Evolutionary conservation across 2,329 filamentous ascomycete species (phyloP), one percentile per base, ranked within the genome.

Genomic region (Claviceps sp.): DNA sequence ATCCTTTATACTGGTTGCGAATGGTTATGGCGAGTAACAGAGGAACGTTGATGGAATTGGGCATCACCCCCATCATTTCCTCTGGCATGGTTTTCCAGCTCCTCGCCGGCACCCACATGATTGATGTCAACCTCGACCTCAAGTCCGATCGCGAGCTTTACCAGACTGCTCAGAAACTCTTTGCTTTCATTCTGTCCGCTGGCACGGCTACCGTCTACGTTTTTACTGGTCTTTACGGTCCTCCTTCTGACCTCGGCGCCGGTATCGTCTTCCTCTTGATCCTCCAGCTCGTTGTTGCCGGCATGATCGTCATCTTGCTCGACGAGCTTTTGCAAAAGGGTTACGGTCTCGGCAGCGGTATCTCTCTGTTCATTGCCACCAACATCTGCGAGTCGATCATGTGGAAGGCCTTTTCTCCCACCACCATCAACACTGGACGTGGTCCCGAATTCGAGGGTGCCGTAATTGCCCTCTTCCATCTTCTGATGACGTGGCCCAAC

Each of bases 61-160:
- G 90, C 77, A 93, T 97, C 63, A 95, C 93, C 24, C 94, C 94
- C 63, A 98, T 98, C 72, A 97, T 98, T 74, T 96, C 93, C 55
- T 97, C 93, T 40, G 93, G 93, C 73, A 98, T 98, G 93, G 89
- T 98, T 66, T 98, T 98, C 83, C 93, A 98, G 84, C 90, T 98
- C 66, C 87, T 98, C 60, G 93, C 93, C 67, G 93, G 93, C 68
- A 98, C 93, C 71, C 93, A 98, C 81, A 86, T 97, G 76, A 97
- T 98, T 73, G 93, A 98, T 70, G 91, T 98, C 78, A 97, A 98
- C 82, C 87, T 98, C 65, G 93, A 98, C 79, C 85, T 97, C 72
- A 98, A 98, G 81, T 93, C 91, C 71, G 93, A 98, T 74, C 93
- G 93, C 73, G 93, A 98, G 78, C 84, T 98, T 59, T 98, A 98